Evolutionary conservation across 1,139 yeast genomes (phyloP).

Genomic region (Kluyveromyces sp.): DNA sequence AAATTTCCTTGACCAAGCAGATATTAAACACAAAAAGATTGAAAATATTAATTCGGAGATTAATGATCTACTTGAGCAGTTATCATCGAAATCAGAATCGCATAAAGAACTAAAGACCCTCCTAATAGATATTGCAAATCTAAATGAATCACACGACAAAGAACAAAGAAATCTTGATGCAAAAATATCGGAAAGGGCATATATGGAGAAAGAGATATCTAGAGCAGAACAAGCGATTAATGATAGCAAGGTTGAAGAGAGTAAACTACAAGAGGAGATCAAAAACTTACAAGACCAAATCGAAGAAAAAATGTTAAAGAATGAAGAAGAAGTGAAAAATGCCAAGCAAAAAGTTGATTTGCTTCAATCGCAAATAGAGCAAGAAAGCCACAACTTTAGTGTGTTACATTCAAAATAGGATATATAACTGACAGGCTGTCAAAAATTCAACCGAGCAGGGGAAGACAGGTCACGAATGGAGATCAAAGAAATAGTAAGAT

Average conservation of each 20-base stretch:
- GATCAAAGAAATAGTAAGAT: constrained; percentile 5
- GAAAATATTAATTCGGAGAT: constrained; percentile 34
- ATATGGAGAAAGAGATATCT: constrained; percentile 57
- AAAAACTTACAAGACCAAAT: constrained; percentile 21
- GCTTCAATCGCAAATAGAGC: constrained; percentile 26
- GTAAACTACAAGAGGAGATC: constrained; percentile 30
- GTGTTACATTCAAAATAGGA: constrained; percentile 15
- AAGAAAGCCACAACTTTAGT: constrained; percentile 15
- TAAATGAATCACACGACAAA: constrained; percentile 35
- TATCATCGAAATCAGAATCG: constrained; percentile 23
- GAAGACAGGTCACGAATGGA: constrained; percentile 13
- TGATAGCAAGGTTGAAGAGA: constrained; percentile 43
- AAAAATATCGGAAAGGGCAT: constrained; percentile 48
- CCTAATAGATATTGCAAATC: constrained; percentile 34
- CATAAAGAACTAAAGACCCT: constrained; percentile 21
- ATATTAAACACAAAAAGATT: constrained; percentile 36
- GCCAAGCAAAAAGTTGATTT: constrained; percentile 27
- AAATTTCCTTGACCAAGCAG: constrained; percentile 26
- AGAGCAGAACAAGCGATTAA: constrained; percentile 50
- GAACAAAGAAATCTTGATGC: constrained; percentile 34
- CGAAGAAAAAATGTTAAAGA: constrained; percentile 9
- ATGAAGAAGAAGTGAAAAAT: constrained; percentile 21
- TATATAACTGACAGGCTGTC: constrained; percentile 13
- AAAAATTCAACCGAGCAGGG: constrained; percentile 19
- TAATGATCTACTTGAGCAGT: constrained; percentile 18